Evolutionary conservation across 2,329 filamentous ascomycete species (phyloP).

Genomic region (Colletotrichum sidae): DNA sequence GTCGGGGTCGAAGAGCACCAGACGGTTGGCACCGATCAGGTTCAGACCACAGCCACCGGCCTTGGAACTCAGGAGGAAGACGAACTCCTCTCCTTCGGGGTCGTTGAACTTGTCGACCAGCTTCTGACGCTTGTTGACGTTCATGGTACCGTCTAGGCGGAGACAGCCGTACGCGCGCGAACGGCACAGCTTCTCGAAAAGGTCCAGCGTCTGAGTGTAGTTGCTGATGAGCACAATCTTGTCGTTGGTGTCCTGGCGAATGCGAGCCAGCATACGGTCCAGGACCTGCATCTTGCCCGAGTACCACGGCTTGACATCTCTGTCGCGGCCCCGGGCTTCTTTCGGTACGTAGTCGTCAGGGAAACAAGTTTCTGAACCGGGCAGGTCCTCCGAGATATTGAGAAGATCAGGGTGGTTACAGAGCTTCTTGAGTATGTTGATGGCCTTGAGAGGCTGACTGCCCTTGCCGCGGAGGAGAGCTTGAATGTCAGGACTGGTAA

Average conservation of each 20-base stretch:
- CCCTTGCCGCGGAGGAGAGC: slow-evolving; percentile 92
- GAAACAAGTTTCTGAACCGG: slow-evolving; percentile 84
- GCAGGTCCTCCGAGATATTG: slow-evolving; percentile 83
- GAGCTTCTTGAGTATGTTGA: slow-evolving; percentile 96
- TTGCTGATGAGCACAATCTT: slow-evolving; percentile 99
- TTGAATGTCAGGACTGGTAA: slow-evolving; percentile 94
- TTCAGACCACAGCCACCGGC: slow-evolving; percentile 97
- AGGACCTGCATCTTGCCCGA: slow-evolving; percentile 98
- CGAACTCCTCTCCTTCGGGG: slow-evolving; percentile 87
- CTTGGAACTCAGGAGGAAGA: slow-evolving; percentile 97
- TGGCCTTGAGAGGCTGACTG: slow-evolving; percentile 95
- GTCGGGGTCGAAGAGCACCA: slow-evolving; percentile 95
- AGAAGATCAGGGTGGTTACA: slow-evolving; percentile 98
- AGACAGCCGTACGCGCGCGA: slow-evolving; percentile 85
- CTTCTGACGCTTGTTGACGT: slow-evolving; percentile 95
- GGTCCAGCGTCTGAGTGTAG: slow-evolving; percentile 94
- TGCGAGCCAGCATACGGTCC: slow-evolving; percentile 97
- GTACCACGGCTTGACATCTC: slow-evolving; percentile 94
- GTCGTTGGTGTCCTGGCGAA: slow-evolving; percentile 95
- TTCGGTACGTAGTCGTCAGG: slow-evolving; percentile 91
- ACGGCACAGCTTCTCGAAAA: slow-evolving; percentile 93
- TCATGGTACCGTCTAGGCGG: slow-evolving; percentile 96
- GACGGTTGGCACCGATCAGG: slow-evolving; percentile 91
- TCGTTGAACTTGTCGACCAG: slow-evolving; percentile 98
- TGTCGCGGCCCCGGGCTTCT: slow-evolving; percentile 86